Percentiles rank a stretch among this genome's conserved stretches.
Evolutionary conservation across 805 yeast genomes (phyloP).

Genomic region (Maudiozyma barnettii): DNA sequence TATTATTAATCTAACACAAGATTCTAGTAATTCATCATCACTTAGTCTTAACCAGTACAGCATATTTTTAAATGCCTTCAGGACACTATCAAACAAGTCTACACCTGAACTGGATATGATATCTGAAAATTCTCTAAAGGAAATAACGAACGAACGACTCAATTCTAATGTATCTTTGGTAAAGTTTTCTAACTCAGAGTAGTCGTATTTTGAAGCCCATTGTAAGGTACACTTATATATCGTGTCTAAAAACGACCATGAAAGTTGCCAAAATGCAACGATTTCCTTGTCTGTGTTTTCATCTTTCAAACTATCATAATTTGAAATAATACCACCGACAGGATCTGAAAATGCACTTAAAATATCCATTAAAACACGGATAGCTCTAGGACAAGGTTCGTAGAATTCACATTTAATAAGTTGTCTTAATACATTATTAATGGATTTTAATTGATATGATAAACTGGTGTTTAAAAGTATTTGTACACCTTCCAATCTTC

Average conservation of each 20-base stretch:
- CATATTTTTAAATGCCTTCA: constrained; percentile 57
- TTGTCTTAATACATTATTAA: constrained; percentile 36
- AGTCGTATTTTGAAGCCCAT: constrained; percentile 65
- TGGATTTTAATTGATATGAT: constrained; percentile 38
- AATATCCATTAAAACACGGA: constrained; percentile 68
- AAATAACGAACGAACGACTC: constrained; percentile 56
- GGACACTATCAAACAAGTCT: constrained; percentile 42
- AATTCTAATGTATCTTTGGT: constrained; percentile 80
- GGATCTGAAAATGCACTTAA: constrained; percentile 56
- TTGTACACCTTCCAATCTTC: constrained; percentile 67
- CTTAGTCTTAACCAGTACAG: constrained; percentile 76
- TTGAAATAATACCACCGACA: constrained; percentile 44
- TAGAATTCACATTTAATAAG: constrained; percentile 41
- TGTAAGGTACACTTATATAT: constrained; percentile 55
- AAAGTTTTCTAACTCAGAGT: constrained; percentile 58
- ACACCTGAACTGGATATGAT: constrained; percentile 28
- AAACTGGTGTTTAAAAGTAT: constrained; percentile 40
- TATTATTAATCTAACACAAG: constrained; percentile 65
- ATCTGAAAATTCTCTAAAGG: constrained; percentile 44
- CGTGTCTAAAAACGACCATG: constrained; percentile 67
- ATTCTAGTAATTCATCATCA: constrained; percentile 53
- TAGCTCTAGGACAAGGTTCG: constrained; percentile 69
- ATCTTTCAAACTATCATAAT: constrained; percentile 19
- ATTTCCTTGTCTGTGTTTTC: constrained; percentile 21
- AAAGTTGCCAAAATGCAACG: constrained; percentile 50